Evolutionary conservation across 306 rosid species (phyloP), one percentile per base, ranked within the genome.

Genomic region (Prosopis cineraria): DNA sequence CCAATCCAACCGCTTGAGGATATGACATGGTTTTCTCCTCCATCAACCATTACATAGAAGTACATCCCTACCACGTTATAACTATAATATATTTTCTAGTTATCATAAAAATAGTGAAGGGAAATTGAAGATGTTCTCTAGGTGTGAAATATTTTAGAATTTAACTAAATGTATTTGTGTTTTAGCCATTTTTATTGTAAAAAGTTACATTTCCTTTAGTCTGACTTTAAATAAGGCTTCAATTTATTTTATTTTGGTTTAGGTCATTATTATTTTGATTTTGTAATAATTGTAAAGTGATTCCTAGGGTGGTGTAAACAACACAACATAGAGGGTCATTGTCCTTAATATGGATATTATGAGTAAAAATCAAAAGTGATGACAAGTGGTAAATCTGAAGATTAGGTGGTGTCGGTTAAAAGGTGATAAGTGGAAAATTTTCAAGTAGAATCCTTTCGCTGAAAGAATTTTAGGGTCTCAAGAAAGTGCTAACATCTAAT

Each of bases 1-100:
- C 43, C 17, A 27, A 43, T 29, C 81, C 72, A 68, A 40, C 6
- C 25, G 56, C 25, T 19, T 34, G 66, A 31, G 34, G 30, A 33
- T 36, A 56, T 25, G 55, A 41, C 24, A 13, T 27, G 62, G 19
- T 12, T 66, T 67, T 77, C 76, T 67, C 53, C 52, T 33, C 73
- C 58, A 67, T 77, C 55, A 43, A 72, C 22, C 47, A 34, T 10
- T 53, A 44, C 50, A 25, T 44, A 55, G 31, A 73, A 72, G 20
- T 43, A 58, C 36, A 71, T 63, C 55, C 67, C 48, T 30, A 36
- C 55, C 29, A 30, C 31, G 22, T 72, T 82, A 60, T 71, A 71
- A 30, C 36, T 31, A 71, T 33, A 10, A 68, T 34, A 14, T 56
- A 0, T 1, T 11, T 13, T 53, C 52, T 72, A 22, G 20, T 60